Percentiles rank a stretch among this genome's conserved stretches.
phyloP scores from a whole-genome alignment of 1,284 basidiomycete genomes.

The Microbotryomycetes sp. region DNA sequence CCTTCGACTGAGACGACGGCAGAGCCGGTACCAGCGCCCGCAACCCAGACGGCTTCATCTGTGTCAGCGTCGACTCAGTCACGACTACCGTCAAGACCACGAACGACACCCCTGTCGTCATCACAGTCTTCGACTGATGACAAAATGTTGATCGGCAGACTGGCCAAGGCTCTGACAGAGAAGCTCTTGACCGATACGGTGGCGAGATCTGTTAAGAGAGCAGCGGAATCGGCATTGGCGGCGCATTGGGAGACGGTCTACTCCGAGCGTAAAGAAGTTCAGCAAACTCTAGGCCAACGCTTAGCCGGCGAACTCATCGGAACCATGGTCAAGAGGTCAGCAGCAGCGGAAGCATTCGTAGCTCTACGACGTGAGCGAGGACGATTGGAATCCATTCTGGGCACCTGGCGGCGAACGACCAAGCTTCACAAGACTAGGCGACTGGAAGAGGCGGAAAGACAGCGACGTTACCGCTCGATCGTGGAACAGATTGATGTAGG shows the following conservation, averaged over 20 bases:
- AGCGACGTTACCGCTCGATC: neutral
- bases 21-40: too few relatives aligned
- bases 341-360: neutral
- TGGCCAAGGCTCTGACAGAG: neutral
- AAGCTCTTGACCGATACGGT: neutral
- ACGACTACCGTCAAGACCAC: neutral
- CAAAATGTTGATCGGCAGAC: neutral
- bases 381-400: neutral
- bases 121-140: neutral
- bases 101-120: neutral
- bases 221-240: neutral
- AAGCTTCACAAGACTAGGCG: neutral
- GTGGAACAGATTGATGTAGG: neutral
- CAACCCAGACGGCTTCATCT: neutral
- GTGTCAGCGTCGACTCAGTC: neutral
- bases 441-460: neutral
- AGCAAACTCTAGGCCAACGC: neutral
- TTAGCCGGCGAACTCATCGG: neutral
- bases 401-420: neutral
- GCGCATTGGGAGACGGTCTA: slow-evolving; percentile 8
- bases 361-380: neutral
- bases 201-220: neutral
- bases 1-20: too few relatives aligned
- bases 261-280: neutral
- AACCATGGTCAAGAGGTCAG: neutral